A percentile compares a stretch with the other conserved stretches of the same genome.
These are phyloP conservation scores for Zangia roseola DNA, from an alignment of 768 basidiomycete species.

Conservation along the genomic window DNA sequence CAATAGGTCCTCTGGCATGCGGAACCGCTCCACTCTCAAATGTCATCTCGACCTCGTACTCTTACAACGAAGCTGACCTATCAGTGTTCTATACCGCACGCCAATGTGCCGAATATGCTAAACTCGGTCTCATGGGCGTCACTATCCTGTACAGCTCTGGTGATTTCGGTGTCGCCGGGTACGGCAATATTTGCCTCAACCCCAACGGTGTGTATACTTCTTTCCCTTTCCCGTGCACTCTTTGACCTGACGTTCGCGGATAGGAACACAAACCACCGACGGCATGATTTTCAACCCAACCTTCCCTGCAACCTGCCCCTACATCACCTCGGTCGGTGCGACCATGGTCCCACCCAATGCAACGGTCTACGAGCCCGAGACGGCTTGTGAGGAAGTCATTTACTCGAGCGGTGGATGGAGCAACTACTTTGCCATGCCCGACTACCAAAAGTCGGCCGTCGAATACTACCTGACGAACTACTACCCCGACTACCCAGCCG, in stretches of 20 bases:
- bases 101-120: conserved; percentile 47
- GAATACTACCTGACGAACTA: conserved; percentile 31
- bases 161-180: conserved; percentile 44
- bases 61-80: conserved; percentile 36
- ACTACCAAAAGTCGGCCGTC: conserved; percentile 38
- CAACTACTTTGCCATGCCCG: conserved; percentile 41
- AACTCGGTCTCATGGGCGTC: conserved; percentile 41
- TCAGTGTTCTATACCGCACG: conserved; percentile 37
- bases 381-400: conserved; percentile 29
- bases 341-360: conserved; percentile 41
- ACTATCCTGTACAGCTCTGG: conserved; percentile 46
- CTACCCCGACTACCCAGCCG: conserved; percentile 22
- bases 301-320: conserved; percentile 47
- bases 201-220: conserved; percentile 19
- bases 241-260: not conserved
- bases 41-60: conserved; percentile 44
- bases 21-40: conserved; percentile 35
- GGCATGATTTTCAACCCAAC: conserved; percentile 39
- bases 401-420: conserved; percentile 36
- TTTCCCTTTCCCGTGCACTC: not conserved
- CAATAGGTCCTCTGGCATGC: conserved; percentile 37
- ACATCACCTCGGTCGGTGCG: conserved; percentile 46
- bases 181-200: conserved; percentile 30
- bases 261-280: conserved; percentile 24
- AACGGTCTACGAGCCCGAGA: conserved; percentile 29